A percentile compares a stretch with the other conserved stretches of the same genome.
phyloP scores from a whole-genome alignment of 148 eudicot genomes.

The Simmondsia chinensis region DNA sequence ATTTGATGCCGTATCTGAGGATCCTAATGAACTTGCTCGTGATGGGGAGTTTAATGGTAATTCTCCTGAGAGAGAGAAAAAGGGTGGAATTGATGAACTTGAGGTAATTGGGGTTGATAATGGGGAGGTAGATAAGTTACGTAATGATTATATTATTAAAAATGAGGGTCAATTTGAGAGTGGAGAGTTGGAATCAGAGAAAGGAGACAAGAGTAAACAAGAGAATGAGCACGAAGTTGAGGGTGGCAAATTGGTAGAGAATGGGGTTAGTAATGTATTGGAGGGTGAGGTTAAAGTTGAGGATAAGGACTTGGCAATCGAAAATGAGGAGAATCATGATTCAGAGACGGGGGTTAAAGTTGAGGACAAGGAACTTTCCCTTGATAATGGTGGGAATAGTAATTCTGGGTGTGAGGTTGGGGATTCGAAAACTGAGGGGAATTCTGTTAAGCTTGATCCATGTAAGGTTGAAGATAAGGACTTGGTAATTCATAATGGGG shows the following conservation, averaged over 20 bases:
- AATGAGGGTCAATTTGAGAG: too few species aligned
- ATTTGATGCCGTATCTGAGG: slow-evolving; percentile 20
- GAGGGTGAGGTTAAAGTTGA: slow-evolving; percentile 6
- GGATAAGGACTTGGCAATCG: not conserved
- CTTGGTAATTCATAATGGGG: too few species aligned
- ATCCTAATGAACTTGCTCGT: slow-evolving; percentile 14
- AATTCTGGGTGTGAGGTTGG: slow-evolving; percentile 14
- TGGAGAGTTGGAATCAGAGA: not conserved
- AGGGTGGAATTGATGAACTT: not conserved
- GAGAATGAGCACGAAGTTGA: slow-evolving; percentile 5
- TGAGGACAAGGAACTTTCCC: slow-evolving; percentile 1
- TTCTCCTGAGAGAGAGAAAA: not conserved
- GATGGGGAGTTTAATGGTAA: slow-evolving; percentile 6
- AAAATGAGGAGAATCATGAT: slow-evolving; percentile 7
- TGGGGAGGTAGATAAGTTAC: not conserved
- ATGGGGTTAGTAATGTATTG: not conserved
- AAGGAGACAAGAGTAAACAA: not conserved
- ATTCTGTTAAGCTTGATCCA: not conserved
- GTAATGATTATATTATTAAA: not conserved
- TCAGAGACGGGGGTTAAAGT: slow-evolving; percentile 2
- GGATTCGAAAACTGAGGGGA: slow-evolving; percentile 4
- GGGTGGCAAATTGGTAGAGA: not conserved
- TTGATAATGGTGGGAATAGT: slow-evolving; percentile 2
- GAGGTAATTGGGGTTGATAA: not conserved
- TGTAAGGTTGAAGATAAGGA: too few species aligned